These are phyloP conservation scores for Pseudogymnoascus sp. DNA, from an alignment of 2,329 filamentous ascomycete genomes.

Conservation along the genomic window DNA sequence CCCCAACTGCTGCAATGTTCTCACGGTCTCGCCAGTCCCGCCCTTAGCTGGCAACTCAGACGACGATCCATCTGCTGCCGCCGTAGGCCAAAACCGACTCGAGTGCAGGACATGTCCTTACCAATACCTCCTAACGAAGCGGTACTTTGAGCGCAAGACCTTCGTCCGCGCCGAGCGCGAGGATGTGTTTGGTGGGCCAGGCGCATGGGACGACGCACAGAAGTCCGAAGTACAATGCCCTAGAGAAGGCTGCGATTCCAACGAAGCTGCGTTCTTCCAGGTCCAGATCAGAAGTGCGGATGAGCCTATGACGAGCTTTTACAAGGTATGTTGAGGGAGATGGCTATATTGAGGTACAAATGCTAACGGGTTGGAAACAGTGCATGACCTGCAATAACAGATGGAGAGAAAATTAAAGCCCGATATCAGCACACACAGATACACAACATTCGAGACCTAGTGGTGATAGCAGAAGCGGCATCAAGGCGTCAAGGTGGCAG, in stretches of 20 bases:
- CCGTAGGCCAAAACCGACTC: constrained; percentile 61
- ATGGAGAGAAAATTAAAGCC: constrained; percentile 55
- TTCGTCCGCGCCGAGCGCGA: constrained; percentile 84
- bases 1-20: constrained; percentile 74
- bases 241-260: constrained; percentile 69
- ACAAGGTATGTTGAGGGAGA: constrained; percentile 52
- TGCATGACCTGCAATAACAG: constrained; percentile 59
- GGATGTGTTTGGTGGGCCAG: constrained; percentile 80
- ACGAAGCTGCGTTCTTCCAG: constrained; percentile 88
- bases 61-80: constrained; percentile 20
- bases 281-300: constrained; percentile 96
- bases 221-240: constrained; percentile 78
- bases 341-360: background rate
- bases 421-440: background rate
- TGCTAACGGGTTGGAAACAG: constrained; percentile 31
- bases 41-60: constrained; percentile 29
- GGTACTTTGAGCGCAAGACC: constrained; percentile 67
- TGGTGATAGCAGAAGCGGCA: background rate
- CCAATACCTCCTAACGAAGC: constrained; percentile 70
- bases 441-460: background rate
- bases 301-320: constrained; percentile 97
- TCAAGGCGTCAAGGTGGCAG: background rate
- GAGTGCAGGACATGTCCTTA: constrained; percentile 95
- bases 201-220: constrained; percentile 85
- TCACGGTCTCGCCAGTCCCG: constrained; percentile 53